Conservation (phyloP, 148 eudicot genomes). For the Gaultheria prostrata region DNA sequence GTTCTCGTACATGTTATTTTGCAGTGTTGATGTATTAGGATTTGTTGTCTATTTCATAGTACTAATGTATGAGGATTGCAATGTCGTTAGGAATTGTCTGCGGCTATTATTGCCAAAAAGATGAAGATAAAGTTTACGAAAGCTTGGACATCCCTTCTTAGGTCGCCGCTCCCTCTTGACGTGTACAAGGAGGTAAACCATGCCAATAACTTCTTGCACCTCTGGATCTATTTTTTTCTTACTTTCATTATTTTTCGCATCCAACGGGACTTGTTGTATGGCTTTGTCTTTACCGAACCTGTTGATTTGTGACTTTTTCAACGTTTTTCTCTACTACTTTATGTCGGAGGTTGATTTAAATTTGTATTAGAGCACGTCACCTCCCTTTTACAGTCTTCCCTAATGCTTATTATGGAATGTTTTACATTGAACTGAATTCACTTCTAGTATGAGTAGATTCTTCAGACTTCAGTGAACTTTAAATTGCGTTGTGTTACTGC, state of each 20-base stretch:
- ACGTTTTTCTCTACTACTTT: background rate
- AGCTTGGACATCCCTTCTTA: slow-evolving; percentile 88
- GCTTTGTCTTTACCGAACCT: background rate
- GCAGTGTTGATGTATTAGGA: background rate
- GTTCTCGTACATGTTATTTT: background rate
- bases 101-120: slow-evolving; percentile 48
- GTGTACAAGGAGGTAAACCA: slow-evolving; percentile 84
- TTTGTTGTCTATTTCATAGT: background rate
- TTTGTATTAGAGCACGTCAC: background rate
- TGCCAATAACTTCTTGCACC: background rate
- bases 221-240: background rate
- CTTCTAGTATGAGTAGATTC: background rate
- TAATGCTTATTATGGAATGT: background rate
- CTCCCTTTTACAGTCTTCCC: background rate
- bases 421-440: background rate
- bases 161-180: slow-evolving; percentile 77
- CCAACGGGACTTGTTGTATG: background rate
- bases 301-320: background rate
- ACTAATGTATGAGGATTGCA: background rate
- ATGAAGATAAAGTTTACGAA: slow-evolving; percentile 72
- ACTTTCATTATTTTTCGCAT: background rate
- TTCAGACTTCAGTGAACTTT: background rate
- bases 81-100: slow-evolving; percentile 46
- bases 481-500: background rate
- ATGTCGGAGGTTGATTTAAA: background rate